These are phyloP conservation scores for Trichoderma koningii DNA, from an alignment of 2,329 filamentous ascomycete genomes.

Conservation along the genomic window DNA sequence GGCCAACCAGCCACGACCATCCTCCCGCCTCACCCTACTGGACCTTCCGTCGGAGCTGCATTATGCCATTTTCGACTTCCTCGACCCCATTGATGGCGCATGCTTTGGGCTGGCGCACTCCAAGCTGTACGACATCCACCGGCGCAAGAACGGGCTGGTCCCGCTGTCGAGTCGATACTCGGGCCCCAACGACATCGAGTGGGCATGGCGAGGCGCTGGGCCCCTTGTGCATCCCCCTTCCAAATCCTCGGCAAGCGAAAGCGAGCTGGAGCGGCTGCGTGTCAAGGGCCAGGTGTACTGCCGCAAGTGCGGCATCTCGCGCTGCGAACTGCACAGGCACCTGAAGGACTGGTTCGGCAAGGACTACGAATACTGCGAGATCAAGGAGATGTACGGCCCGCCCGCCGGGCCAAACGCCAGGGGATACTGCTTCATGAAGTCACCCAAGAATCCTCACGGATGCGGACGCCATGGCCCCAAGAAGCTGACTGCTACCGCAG, in stretches of 20 bases:
- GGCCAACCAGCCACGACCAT: constrained; percentile 51
- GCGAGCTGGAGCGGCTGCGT: constrained; percentile 50
- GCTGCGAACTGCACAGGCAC: constrained; percentile 65
- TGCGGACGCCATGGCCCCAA: constrained; percentile 57
- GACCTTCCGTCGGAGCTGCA: constrained; percentile 62
- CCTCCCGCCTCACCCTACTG: constrained; percentile 49
- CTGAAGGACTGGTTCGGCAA: constrained; percentile 61
- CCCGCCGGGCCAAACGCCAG: constrained; percentile 50
- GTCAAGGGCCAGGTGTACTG: constrained; percentile 63
- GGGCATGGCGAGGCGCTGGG: constrained; percentile 62
- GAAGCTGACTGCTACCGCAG: neutral
- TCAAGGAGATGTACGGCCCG: constrained; percentile 59
- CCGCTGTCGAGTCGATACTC: constrained; percentile 58
- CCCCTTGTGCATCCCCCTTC: constrained; percentile 42
- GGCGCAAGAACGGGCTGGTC: constrained; percentile 57
- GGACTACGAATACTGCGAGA: constrained; percentile 60
- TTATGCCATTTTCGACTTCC: constrained; percentile 61
- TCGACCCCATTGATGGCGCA: constrained; percentile 65
- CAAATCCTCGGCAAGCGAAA: constrained; percentile 11
- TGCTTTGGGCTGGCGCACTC: constrained; percentile 62
- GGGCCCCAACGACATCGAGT: constrained; percentile 65
- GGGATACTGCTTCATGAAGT: constrained; percentile 60
- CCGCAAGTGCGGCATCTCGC: constrained; percentile 60
- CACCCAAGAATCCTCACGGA: constrained; percentile 58
- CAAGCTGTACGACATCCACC: constrained; percentile 61